Base-by-base conservation (phyloP, 164 flowering plant genomes). In the Magnolia kwangsiensis region DNA sequence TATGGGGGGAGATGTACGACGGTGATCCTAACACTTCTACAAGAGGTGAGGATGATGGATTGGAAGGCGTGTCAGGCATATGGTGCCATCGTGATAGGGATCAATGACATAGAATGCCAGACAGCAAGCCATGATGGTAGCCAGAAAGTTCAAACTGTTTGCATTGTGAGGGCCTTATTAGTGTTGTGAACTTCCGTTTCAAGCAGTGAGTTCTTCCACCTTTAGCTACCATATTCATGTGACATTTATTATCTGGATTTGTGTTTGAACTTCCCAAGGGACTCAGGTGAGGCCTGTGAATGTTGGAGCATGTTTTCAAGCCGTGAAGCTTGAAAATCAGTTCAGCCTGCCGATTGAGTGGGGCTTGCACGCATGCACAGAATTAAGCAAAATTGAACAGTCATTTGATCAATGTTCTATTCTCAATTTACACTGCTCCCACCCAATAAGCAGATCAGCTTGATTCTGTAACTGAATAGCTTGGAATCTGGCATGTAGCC, bases 1-100 rank as follows among this genome's bases (percentile, higher is more conserved):
- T 85, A 4, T 91, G 93, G 97, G 95, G 95, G 1, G 95, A 90
- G 85, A 87, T 78, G 78, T 77, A 29, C 6, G 67, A 63, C 61
- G 67, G 51, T n/a, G 94, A 93, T 31, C 82, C 23, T 37, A 13
- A 3, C 20, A 23, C 68, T 9, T 72, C 84, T 71, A 50, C 89
- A 14, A 63, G 68, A 37, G 81, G 83, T 76, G 92, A 85, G 14
- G 68, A n/a, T 37, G 68, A 61, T 27, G 79, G 82, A 5, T 82
- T 85, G 4, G 94, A 88, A 74, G 84, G 83, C 20, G 86, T 82
- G 3, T 80, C 89, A 2, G 78, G 59, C 7, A 76, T 81, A 11
- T 45, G 79, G 81, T 83, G 84, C 71, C 85, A 81, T 14, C 82
- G 82, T 1, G 79, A 66, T 21, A 83, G 87, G 45, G 64, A 78